Evolutionary conservation across 2,329 filamentous ascomycete species (phyloP), one percentile per base, ranked within the genome.

Genomic region (Botrytis fragariae): DNA sequence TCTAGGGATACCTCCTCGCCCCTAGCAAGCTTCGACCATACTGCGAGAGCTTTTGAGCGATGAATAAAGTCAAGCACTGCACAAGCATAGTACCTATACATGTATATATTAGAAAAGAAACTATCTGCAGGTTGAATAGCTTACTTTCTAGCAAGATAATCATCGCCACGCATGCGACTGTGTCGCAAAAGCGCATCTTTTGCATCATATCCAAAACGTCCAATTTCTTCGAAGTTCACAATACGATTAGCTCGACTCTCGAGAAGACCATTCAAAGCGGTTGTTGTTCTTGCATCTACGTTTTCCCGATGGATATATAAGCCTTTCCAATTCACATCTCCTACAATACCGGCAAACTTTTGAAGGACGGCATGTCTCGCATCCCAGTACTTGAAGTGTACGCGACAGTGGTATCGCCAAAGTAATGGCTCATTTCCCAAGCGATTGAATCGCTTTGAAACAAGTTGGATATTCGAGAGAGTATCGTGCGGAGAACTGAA

Each of bases 101-200:
- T 48, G 37, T 25, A 51, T 22, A 25, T 29, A 20, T 71, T 69
- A 35, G 63, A 42, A 35, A 22, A 69, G 65, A 42, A 44, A 69
- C 35, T 16, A 57, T 45, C n/a, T 68, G 51, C 29, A 29, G 32
- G n/a, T 42, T 39, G 3, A 37, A 22, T 60, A 48, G 74, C 78
- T 76, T 76, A 89, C 83, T 91, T 90, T 81, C 93, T 88, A 22
- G 95, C 93, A 78, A 99, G 83, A 71, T 92, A 89, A 83, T 98
- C 94, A 22, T 88, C 85, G 20, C 91, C 87, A 74, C 72, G 62
- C 14, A 25, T 86, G 84, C 84, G 84, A 74, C 87, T 89, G 80
- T 97, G 90, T 72, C 87, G 85, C 74, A 94, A 79, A 67, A 98
- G 86, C 72, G 90, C 91, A 81, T 98, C 95, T 81, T 98, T 98